Evolutionary conservation across 768 basidiomycete species (phyloP), one percentile per base, ranked within the genome.

Genomic region (Xerocomellus intermedius): DNA sequence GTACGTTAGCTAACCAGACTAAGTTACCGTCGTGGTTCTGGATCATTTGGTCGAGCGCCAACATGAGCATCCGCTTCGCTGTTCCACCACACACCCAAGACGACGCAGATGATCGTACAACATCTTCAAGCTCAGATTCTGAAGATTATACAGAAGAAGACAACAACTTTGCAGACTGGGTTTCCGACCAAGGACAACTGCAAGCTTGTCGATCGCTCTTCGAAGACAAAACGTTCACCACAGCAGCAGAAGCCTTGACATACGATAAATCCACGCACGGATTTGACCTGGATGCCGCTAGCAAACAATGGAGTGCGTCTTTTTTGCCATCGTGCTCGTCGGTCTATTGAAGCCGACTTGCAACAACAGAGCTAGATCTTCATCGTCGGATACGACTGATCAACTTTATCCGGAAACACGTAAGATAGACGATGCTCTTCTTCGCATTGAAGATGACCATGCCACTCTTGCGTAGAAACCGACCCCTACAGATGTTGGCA

Each of bases 401-500:
- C 72, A 97, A 97, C 69, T 90, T 81, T 71, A 92, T 96, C 65
- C 77, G 94, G 54, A 87, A 82, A 72, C 81, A 83, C 71, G 92
- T 91, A 50, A 52, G 65, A 37, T 24, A 16, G 2, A 5, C 8
- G 12, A 17, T 42, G 5, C 42, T 44, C 37, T 9, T 21, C 19
- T 46, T 41, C 33, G 0, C 12, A 5, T 26, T 3, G 8, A 50
- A 33, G 38, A 45, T 56, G 26, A 44, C 52, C 48, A 30, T 35
- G 3, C 56, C 51, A 33, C 30, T 62, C 37, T 50, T 37, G 33
- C 54, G 4, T 67, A 91, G 89, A 85, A 81, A 71, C 73, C 78
- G 45, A 69, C 78, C 9, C 69, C 84, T 6, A 57, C 67, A 8
- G 74, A 78, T 39, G 73, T 83, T 14, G 59, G 66, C n/a, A 64